Conservation (phyloP, 2,329 filamentous ascomycete genomes). For the Aspergillus fischeri region DNA sequence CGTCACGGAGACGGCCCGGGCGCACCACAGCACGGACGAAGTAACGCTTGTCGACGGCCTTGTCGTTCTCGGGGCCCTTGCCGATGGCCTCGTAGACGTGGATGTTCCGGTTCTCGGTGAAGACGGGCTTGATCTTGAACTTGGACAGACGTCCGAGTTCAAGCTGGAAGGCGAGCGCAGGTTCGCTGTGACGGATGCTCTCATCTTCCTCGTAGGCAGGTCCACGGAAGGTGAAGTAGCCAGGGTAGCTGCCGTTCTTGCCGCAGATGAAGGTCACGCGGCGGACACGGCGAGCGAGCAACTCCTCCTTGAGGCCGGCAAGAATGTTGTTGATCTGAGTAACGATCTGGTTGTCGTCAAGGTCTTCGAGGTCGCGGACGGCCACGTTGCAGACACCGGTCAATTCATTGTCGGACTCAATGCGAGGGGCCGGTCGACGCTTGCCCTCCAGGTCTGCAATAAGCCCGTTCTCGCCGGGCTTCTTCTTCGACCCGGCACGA, state of each 20-base stretch:
- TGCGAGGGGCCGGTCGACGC: constrained; percentile 56
- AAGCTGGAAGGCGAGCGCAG: constrained; percentile 95
- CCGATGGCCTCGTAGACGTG: constrained; percentile 97
- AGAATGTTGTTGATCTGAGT: constrained; percentile 71
- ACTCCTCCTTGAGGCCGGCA: constrained; percentile 75
- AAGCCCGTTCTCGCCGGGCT: constrained; percentile 53
- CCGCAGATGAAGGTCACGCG: constrained; percentile 96
- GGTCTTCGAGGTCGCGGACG: constrained; percentile 78
- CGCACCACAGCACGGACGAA: constrained; percentile 95
- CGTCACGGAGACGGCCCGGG: constrained; percentile 88
- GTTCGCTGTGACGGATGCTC: constrained; percentile 95
- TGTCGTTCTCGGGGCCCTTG: constrained; percentile 88
- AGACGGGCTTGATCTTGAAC: constrained; percentile 97
- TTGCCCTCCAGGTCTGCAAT: constrained; percentile 71
- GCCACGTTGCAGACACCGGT: constrained; percentile 91
- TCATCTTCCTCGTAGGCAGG: constrained; percentile 85
- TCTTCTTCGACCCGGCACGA: constrained; percentile 53
- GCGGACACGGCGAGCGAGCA: constrained; percentile 75
- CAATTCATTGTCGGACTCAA: constrained; percentile 68
- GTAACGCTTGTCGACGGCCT: constrained; percentile 72
- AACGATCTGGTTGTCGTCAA: constrained; percentile 76
- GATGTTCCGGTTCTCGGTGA: constrained; percentile 98
- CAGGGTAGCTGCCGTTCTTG: constrained; percentile 89
- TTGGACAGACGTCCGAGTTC: constrained; percentile 90
- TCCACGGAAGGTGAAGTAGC: constrained; percentile 97